These are phyloP conservation scores for Phaeotremella fagi DNA, from an alignment of 768 basidiomycete species.

Conservation along the genomic window DNA sequence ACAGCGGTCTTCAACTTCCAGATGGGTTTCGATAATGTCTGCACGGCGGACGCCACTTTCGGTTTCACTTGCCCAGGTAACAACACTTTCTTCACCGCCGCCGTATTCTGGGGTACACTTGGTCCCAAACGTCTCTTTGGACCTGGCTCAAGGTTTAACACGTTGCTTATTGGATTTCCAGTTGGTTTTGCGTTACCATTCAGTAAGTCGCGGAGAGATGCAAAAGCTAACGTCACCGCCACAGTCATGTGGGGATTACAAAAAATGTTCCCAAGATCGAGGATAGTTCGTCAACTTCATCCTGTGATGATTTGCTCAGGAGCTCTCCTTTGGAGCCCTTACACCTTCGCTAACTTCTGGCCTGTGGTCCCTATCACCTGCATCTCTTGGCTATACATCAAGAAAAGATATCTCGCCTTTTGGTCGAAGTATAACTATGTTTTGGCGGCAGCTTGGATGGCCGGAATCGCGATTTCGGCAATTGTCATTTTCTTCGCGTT, in stretches of 20 bases:
- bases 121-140: constrained; percentile 50
- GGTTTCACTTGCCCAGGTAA: constrained; percentile 49
- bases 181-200: constrained; percentile 71
- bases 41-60: constrained; percentile 44
- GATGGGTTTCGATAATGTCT: constrained; percentile 54
- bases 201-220: constrained; percentile 38
- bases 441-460: constrained; percentile 46
- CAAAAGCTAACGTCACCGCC: not conserved
- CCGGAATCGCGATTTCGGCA: constrained; percentile 48
- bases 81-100: constrained; percentile 51
- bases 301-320: constrained; percentile 28
- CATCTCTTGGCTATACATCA: constrained; percentile 37
- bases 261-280: constrained; percentile 15
- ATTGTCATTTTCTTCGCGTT: constrained; percentile 51
- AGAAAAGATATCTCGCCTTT: constrained; percentile 40
- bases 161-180: constrained; percentile 69
- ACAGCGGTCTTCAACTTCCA: constrained; percentile 47
- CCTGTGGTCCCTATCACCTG: constrained; percentile 31
- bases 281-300: constrained; percentile 28
- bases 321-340: constrained; percentile 24
- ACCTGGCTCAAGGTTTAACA: constrained; percentile 50
- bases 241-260: constrained; percentile 6
- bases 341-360: constrained; percentile 35
- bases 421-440: constrained; percentile 47
- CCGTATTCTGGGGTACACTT: constrained; percentile 50